Evolutionary conservation across 257 asterid genomes (phyloP), one percentile per base, ranked within the genome.

Genomic region (Nyctanthes arbortristis): DNA sequence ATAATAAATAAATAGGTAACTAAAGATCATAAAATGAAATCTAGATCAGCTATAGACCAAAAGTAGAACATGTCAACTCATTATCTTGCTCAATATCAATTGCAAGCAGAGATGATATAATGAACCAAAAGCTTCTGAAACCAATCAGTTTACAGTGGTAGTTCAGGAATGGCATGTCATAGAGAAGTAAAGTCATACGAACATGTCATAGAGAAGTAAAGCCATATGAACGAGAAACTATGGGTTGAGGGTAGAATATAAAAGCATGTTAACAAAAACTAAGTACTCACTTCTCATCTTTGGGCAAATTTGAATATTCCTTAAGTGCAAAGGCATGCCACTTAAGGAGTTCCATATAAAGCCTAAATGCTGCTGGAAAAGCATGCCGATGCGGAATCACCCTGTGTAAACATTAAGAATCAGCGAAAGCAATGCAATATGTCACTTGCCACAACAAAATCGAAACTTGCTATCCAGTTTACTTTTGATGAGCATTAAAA

Each of bases 321-420:
- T 89, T 83, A 69, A 86, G 86, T 5, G 75, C 68, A 81, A 93
- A 93, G 58, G 85, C 81, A 43, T 91, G 91, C 28, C 82, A 71
- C 76, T 84, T 91, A 31, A 89, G 82, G 77, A 93, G 97, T 73
- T 93, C 99, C 96, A 93, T 77, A 64, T 89, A 91, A 24, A 93
- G 87, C 76, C 96, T 85, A 82, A 79, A 93, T 30, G 99, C 96
- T 49, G 92, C 95, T 40, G 99, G 99, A 77, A 79, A 76, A 34
- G 85, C 79, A 54, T 56, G 82, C n/a, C 99, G 80, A 66, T 78
- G 70, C 35, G 95, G 95, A 72, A 89, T 89, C 47, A 86, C 94
- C 89, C 99, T 93, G 91, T 60, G 63, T 28, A 68, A 31, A 59
- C 49, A 18, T 36, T 20, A 72, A 63, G 34, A 67, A 58, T 65